Percentiles rank a stretch among this genome's conserved stretches.
Conservation (phyloP, 2,329 filamentous ascomycete genomes). For the Scedosporium aurantiacum region DNA sequence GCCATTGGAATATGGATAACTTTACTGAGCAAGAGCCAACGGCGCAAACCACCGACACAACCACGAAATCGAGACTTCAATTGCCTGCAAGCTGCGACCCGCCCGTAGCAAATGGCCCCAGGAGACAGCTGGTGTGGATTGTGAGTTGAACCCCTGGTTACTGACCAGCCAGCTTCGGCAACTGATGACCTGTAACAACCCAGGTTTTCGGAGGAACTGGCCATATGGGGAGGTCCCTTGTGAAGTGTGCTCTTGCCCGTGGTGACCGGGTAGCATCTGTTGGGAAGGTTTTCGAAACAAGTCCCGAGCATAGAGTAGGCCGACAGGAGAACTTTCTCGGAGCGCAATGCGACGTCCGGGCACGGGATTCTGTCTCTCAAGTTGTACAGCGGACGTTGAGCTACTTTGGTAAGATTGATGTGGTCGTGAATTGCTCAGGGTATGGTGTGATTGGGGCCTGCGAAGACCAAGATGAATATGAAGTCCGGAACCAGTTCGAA, state of each 20-base stretch:
- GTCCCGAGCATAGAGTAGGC: slow-evolving; percentile 57
- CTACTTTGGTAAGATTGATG: slow-evolving; percentile 72
- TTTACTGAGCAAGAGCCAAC: not conserved
- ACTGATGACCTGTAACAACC: not conserved
- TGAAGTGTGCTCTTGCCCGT: slow-evolving; percentile 68
- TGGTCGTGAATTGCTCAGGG: slow-evolving; percentile 87
- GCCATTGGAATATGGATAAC: not conserved
- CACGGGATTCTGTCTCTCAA: slow-evolving; percentile 62
- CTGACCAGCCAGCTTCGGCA: not conserved
- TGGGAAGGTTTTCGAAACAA: slow-evolving; percentile 71
- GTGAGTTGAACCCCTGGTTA: slow-evolving; percentile 34
- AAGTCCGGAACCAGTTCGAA: slow-evolving; percentile 91
- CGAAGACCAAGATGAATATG: slow-evolving; percentile 93
- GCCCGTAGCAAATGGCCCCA: slow-evolving; percentile 57
- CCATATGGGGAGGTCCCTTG: slow-evolving; percentile 86
- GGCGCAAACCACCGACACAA: not conserved
- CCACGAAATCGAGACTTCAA: slow-evolving; percentile 29
- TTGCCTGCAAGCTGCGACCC: slow-evolving; percentile 82
- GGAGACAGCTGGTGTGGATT: slow-evolving; percentile 77
- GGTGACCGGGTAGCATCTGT: slow-evolving; percentile 80
- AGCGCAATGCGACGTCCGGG: slow-evolving; percentile 81
- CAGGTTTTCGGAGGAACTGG: slow-evolving; percentile 94
- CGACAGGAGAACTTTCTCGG: slow-evolving; percentile 66
- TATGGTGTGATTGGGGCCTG: slow-evolving; percentile 93
- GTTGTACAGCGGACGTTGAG: slow-evolving; percentile 61